phyloP scores from a whole-genome alignment of 176 grass and related monocot genomes.

The Aegilops umbellulata region DNA sequence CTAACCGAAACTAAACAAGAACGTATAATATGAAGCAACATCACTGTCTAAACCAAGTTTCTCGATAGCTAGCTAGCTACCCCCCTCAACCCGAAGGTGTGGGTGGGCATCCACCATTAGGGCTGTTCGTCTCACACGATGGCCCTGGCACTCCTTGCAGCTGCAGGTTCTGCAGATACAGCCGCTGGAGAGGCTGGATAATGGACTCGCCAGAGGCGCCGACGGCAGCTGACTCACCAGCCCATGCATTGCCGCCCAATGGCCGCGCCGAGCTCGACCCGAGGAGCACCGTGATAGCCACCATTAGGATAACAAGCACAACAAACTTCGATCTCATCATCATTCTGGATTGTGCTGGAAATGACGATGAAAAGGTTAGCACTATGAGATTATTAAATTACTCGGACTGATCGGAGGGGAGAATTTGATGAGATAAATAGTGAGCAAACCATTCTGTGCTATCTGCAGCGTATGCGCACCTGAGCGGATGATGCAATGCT shows the following conservation, averaged over 20 bases:
- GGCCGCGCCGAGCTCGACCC: conserved; percentile 33
- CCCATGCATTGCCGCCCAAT: not conserved
- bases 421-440: too few relatives aligned
- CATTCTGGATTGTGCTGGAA: not conserved
- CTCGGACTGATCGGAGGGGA: too few relatives aligned
- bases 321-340: not conserved
- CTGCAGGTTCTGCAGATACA: conserved; percentile 42
- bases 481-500: too few relatives aligned
- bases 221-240: not conserved
- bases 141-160: not conserved
- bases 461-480: too few relatives aligned
- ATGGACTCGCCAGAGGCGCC: conserved; percentile 15
- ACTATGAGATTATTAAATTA: not conserved
- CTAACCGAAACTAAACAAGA: not conserved
- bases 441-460: too few relatives aligned
- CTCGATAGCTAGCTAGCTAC: too few relatives aligned
- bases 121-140: conserved; percentile 36
- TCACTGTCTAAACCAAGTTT: too few relatives aligned
- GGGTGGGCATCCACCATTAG: conserved; percentile 23
- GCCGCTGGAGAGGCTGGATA: conserved; percentile 19
- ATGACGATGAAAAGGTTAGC: not conserved
- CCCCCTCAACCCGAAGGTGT: not conserved
- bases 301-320: not conserved
- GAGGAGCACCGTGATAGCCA: conserved; percentile 2
- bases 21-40: not conserved